phyloP scores from a whole-genome alignment of 106 monocot genomes.

The Vanilla planifolia region DNA sequence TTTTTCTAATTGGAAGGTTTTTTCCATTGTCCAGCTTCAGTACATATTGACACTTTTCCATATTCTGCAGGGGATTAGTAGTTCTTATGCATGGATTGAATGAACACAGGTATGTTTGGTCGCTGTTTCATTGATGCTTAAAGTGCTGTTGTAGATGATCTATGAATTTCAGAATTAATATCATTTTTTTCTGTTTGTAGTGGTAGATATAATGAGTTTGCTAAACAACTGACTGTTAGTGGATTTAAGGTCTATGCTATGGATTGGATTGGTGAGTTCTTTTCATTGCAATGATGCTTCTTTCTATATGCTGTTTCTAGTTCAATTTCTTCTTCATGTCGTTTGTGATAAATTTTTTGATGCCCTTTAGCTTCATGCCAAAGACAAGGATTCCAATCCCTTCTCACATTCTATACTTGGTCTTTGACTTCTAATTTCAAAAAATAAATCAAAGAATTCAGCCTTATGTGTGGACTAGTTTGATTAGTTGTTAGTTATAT shows the following conservation, averaged over 20 bases:
- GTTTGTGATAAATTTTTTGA: too few species aligned
- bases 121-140: background rate
- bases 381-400: too few species aligned
- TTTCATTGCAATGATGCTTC: background rate
- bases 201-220: conserved; percentile 81
- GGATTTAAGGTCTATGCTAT: conserved; percentile 89
- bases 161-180: background rate
- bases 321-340: background rate
- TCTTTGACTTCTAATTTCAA: too few species aligned
- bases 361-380: too few species aligned
- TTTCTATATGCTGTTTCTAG: background rate
- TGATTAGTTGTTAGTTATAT: too few species aligned
- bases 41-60: conserved; percentile 9
- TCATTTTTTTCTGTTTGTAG: conserved; percentile 29
- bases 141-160: background rate
- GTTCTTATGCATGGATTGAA: conserved; percentile 85
- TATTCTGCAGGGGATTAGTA: conserved; percentile 51
- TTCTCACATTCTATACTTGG: too few species aligned
- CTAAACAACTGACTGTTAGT: conserved; percentile 53
- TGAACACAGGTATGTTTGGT: conserved; percentile 66
- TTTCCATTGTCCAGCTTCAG: background rate
- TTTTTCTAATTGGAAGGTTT: background rate
- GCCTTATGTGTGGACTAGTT: too few species aligned
- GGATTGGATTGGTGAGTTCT: conserved; percentile 88
- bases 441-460: too few species aligned